phyloP scores from a whole-genome alignment of 1,284 basidiomycete genomes.

The Sutorius eximius region DNA sequence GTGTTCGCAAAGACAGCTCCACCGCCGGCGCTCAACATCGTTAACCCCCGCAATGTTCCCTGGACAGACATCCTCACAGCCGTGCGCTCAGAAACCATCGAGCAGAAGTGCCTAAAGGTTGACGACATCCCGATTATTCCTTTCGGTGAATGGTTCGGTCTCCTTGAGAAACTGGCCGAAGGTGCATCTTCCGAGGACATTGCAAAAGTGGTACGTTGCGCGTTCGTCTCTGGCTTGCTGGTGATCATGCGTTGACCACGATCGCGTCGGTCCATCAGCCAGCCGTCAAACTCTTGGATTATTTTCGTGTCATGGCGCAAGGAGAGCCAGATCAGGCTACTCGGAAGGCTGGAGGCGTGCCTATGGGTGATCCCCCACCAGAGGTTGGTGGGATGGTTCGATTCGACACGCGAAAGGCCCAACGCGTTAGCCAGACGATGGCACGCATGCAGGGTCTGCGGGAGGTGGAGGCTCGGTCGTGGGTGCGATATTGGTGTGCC shows the following conservation, averaged over 20 bases:
- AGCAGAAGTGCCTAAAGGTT: neutral
- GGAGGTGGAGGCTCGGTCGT: slow-evolving; percentile 1
- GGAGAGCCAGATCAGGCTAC: neutral
- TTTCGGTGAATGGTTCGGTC: neutral
- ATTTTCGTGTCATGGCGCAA: neutral
- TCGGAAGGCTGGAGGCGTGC: neutral
- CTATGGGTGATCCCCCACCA: neutral
- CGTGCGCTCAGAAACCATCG: slow-evolving; percentile 8
- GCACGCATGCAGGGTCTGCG: neutral
- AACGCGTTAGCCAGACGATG: slow-evolving; percentile 4
- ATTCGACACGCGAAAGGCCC: slow-evolving; percentile 2
- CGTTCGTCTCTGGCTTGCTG: neutral
- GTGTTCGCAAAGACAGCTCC: slow-evolving; percentile 10
- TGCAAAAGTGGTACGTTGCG: neutral
- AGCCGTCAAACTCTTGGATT: slow-evolving; percentile 8
- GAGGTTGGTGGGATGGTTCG: neutral
- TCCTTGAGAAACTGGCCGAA: slow-evolving; percentile 1
- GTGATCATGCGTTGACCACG: neutral
- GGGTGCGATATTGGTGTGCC: slow-evolving; percentile 9
- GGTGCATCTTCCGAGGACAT: slow-evolving; percentile 1
- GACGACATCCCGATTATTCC: neutral
- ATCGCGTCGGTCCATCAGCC: neutral
- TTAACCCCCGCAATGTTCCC: slow-evolving; percentile 20
- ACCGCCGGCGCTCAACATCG: slow-evolving; percentile 18
- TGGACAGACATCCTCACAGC: slow-evolving; percentile 19